Base-by-base conservation (phyloP, 2,329 filamentous ascomycete genomes). In the Verticillium albo-atrum region DNA sequence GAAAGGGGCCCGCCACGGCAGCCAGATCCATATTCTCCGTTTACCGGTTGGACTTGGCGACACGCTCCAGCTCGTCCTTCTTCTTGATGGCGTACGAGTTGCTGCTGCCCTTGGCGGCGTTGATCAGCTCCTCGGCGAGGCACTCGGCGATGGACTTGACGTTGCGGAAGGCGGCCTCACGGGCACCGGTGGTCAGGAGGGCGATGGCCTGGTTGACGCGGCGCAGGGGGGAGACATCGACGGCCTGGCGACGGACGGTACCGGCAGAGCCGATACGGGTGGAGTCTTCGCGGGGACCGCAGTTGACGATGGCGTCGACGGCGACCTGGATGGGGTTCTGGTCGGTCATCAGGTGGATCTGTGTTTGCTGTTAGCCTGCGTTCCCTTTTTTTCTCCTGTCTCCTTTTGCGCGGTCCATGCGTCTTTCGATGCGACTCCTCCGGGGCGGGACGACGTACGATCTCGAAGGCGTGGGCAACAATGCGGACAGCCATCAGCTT, bases 41-140 rank as follows among this genome's bases (percentile, higher is more conserved):
- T 93, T 98, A 99, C 90, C 95, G 91, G 90, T 99, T 99, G 88
- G 88, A 92, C 92, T 99, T 99, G 84, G 95, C 95, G 75, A 99
- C 95, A 95, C 95, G 95, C 90, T 99, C 95, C 85, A 99, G 83
- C 90, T 99, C 96, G 82, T 99, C 95, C 94, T 99, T 99, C 92
- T 99, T 99, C 92, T 99, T 99, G 89, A 99, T 99, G 76, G 96
- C 95, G 81, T 98, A 99, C 71, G 93, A 97, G 92, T 99, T 99
- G 85, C 91, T 96, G 89, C 90, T 96, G 77, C 95, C 95, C 92
- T 99, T 99, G 81, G 96, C 96, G 79, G 96, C 96, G 88, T 99
- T 99, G 90, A 99, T 98, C 80, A 99, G 88, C 89, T 99, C 95
- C 85, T 99, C 96, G 78, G 95, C 95, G 75, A 99, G 85, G 86